A percentile compares a stretch with the other conserved stretches of the same genome.
Conservation (phyloP, 768 basidiomycete species). For the Russula olivacea region DNA sequence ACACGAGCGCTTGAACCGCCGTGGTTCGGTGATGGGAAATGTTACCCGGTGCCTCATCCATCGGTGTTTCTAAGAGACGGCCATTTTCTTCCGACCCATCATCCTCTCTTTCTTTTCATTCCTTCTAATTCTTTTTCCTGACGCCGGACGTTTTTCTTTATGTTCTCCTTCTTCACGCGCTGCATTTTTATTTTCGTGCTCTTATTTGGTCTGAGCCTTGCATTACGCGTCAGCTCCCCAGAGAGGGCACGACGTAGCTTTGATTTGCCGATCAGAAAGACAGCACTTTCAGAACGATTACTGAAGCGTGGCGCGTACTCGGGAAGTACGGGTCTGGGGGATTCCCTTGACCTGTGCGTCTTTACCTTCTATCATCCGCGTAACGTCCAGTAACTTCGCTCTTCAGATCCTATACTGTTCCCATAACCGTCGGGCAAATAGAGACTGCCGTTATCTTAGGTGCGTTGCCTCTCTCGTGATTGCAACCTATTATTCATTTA, state of each 20-base stretch:
- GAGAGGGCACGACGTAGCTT: constrained; percentile 7
- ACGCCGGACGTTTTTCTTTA: constrained; percentile 18
- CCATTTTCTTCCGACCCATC: not conserved
- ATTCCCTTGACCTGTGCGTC: constrained; percentile 18
- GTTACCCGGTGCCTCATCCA: not conserved
- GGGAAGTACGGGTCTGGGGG: constrained; percentile 20
- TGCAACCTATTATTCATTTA: not conserved
- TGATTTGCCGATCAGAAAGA: constrained; percentile 17
- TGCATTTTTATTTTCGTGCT: constrained; percentile 3
- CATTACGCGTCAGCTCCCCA: constrained; percentile 3
- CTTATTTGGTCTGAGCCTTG: constrained; percentile 3
- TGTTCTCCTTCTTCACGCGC: constrained; percentile 4
- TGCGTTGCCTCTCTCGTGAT: not conserved
- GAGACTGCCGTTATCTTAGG: constrained; percentile 18
- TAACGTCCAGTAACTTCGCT: not conserved
- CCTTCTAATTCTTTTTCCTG: not conserved
- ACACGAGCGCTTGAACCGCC: not conserved
- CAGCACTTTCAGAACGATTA: not conserved
- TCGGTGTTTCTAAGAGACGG: not conserved
- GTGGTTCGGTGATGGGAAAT: not conserved
- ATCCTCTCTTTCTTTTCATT: not conserved
- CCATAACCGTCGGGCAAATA: constrained; percentile 18
- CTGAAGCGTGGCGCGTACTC: constrained; percentile 16
- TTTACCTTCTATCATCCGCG: not conserved
- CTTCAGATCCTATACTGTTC: constrained; percentile 17